Evolutionary conservation across 108 stramenopile species (phyloP), one percentile per base, ranked within the genome.

Genomic region (Fragilaria radians): DNA sequence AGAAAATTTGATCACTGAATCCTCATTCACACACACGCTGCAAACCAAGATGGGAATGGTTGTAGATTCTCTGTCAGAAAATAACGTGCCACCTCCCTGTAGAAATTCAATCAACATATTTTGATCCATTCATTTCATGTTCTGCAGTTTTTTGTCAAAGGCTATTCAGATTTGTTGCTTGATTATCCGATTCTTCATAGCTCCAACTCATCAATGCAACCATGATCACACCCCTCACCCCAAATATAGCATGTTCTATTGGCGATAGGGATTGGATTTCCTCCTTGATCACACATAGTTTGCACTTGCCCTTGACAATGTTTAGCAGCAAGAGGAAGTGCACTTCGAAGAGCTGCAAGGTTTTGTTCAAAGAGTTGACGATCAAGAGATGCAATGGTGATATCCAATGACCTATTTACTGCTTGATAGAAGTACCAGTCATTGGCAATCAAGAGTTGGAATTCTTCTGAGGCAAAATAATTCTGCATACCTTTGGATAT

Each of bases 361-460:
- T 25, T 28, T 29, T 48, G 32, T 18, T 28, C 56, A 4, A 1
- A 70, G 21, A 4, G 28, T 29, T 19, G 26, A 4, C 4, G 17
- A 25, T 21, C 65, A 50, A 31, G 52, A 52, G 14, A 34, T n/a
- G 56, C 52, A 32, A 72, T 72, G 21, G 71, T 66, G 1, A 14
- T 27, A 53, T 72, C 71, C 54, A 72, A 66, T 1, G 47, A 50
- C 19, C 32, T 52, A 32, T 72, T 52, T 14, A 57, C 71, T n/a
- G 65, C 71, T 11, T 54, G 62, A 49, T 72, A 62, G 36, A 72
- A 9, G 11, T 48, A 4, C 7, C 46, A 11, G 23, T 48, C 36
- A 11, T 26, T 28, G 49, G 11, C 14, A 32, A 33, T 52, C 5
- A 9, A 5, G 45, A 26, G 23, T 23, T 60, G 5, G 45, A 36